Percentiles rank a stretch among this genome's conserved stretches.
Conservation (phyloP, 2,329 filamentous ascomycete species). For the Aspergillus ibericus region DNA sequence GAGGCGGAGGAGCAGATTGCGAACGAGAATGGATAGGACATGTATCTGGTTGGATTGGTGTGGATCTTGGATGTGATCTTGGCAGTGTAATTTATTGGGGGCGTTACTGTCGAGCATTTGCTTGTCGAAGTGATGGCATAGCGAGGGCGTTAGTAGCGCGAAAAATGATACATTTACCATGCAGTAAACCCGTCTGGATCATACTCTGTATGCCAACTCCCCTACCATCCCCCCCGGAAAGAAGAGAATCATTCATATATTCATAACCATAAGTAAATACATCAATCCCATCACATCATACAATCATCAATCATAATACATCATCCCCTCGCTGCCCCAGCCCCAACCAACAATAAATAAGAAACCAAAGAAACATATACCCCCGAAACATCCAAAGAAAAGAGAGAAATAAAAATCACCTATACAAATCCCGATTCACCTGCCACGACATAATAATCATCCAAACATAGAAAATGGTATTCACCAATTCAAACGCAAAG, state of each 20-base stretch:
- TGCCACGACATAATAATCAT: constrained; percentile 64
- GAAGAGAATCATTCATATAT: no score
- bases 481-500: constrained; percentile 65
- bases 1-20: constrained; percentile 37
- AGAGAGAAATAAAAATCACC: constrained; percentile 8
- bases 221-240: no score
- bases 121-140: constrained; percentile 29
- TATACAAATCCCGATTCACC: constrained; percentile 44
- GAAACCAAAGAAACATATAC: neutral
- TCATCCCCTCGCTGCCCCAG: no score
- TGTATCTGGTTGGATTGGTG: neutral
- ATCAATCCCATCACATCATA: neutral
- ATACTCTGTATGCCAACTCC: no score
- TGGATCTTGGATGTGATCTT: neutral
- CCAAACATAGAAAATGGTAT: constrained; percentile 64
- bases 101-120: constrained; percentile 1
- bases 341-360: neutral
- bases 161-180: neutral
- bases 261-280: neutral
- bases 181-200: no score
- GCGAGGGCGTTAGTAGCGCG: constrained; percentile 27
- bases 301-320: neutral
- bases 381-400: no score
- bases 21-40: constrained; percentile 28
- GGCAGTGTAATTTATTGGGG: no score